A percentile compares a stretch with the other conserved stretches of the same genome.
phyloP scores from a whole-genome alignment of 2,329 filamentous ascomycete species.

The Neopestalotiopsis clavispora region DNA sequence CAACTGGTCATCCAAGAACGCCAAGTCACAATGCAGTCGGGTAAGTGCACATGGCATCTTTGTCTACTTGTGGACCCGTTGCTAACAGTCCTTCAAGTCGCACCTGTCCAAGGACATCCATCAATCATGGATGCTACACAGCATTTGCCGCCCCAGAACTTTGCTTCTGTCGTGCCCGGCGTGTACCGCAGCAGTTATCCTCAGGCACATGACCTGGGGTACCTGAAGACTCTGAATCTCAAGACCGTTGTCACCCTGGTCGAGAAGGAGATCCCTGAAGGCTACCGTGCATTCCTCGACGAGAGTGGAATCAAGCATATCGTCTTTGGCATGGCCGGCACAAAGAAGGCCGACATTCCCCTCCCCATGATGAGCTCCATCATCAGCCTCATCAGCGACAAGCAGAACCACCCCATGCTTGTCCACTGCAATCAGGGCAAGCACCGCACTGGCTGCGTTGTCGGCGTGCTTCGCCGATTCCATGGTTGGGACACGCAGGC shows the following conservation, averaged over 20 bases:
- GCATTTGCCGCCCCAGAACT: constrained; percentile 66
- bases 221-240: constrained; percentile 69
- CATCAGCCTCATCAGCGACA: constrained; percentile 72
- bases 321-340: constrained; percentile 81
- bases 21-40: background rate
- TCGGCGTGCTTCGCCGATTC: constrained; percentile 77
- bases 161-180: constrained; percentile 73
- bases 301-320: constrained; percentile 72
- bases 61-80: background rate
- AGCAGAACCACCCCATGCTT: constrained; percentile 77
- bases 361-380: constrained; percentile 71
- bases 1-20: background rate
- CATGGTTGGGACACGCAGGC: constrained; percentile 67
- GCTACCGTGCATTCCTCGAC: constrained; percentile 66
- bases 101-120: constrained; percentile 1
- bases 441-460: constrained; percentile 90
- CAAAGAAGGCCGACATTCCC: constrained; percentile 79
- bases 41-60: background rate
- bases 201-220: constrained; percentile 69
- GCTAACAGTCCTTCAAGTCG: background rate
- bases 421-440: constrained; percentile 95
- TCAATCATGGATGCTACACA: constrained; percentile 12
- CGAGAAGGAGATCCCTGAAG: constrained; percentile 61
- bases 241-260: constrained; percentile 80
- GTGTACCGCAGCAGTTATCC: constrained; percentile 88